Evolutionary conservation across 352 stramenopile species (phyloP).

Genomic region (Phytophthora pluvialis): DNA sequence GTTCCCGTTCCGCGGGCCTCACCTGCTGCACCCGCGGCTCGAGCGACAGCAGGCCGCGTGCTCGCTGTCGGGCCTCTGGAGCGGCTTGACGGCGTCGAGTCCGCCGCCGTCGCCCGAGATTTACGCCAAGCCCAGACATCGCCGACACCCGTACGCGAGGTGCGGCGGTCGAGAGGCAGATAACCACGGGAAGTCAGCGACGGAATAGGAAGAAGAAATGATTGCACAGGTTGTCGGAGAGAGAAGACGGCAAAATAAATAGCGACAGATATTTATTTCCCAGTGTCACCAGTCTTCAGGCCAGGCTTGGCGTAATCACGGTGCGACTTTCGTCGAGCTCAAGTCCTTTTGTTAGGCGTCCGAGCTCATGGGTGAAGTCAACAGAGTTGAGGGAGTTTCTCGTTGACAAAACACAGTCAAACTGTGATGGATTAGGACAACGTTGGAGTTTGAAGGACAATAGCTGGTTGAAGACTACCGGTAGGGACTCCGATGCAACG

Average conservation of each 20-base stretch:
- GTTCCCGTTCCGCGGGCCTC: conserved; percentile 15
- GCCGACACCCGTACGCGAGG: conserved; percentile 23
- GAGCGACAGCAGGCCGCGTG: conserved; percentile 36
- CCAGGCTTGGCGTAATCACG: conserved; percentile 6
- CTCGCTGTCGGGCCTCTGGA: conserved; percentile 35
- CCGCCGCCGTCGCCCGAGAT: conserved; percentile 33
- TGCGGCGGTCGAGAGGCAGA: conserved; percentile 1
- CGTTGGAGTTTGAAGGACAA: too few relatives aligned
- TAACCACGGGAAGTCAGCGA: conserved; percentile 7
- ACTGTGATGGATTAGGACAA: too few relatives aligned
- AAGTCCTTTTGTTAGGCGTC: too few relatives aligned
- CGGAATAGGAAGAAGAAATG: neutral
- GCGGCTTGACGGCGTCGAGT: conserved; percentile 20
- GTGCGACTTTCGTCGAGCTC: neutral
- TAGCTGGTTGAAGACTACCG: too few relatives aligned
- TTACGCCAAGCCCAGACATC: conserved; percentile 34
- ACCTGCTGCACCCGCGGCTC: conserved; percentile 36
- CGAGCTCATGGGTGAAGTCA: too few relatives aligned
- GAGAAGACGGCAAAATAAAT: conserved; percentile 20
- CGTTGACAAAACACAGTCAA: too few relatives aligned
- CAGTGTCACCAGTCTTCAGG: neutral
- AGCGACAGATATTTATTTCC: conserved; percentile 32
- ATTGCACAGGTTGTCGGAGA: too few relatives aligned
- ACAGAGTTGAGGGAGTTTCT: too few relatives aligned
- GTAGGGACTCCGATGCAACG: too few relatives aligned